Base-by-base conservation (phyloP, 1,284 basidiomycete genomes). In the Pseudozyma sp. region DNA sequence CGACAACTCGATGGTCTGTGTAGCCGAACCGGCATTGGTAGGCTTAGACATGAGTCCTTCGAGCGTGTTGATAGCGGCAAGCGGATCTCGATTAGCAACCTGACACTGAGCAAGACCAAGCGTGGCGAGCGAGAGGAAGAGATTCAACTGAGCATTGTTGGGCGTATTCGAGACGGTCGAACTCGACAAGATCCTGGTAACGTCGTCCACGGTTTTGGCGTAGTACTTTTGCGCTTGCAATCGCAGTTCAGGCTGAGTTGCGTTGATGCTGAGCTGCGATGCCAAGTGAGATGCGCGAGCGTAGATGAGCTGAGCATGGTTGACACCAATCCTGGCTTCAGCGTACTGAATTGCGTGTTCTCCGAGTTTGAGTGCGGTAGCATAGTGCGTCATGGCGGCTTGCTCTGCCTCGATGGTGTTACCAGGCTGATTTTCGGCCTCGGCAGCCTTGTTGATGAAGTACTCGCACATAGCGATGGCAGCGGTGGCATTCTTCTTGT, bases 341-440 rank as follows among this genome's bases (percentile, higher is more conserved):
- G 83, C 80, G 21, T 81, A 83, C 69, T 85, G 83, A 52, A 84
- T 70, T 9, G 83, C 82, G 38, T 84, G 82, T 48, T 85, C 83
- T 40, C 74, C 76, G 5, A 85, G 74, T 70, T 83, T 85, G 58
- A 83, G 71, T 7, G 83, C 81, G 40, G 74, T 73, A 14, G 57
- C 64, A 35, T 80, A 81, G 61, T 78, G 54, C 12, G 69, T 56
- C 56, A 67, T 72, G 36, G 67, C 70, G 40, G 72, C 60, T 21
- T 67, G 69, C 49, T 74, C 68, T 34, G 42, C 53, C 19, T 70
- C 57, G 11, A 42, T n/a, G 2, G 44, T 39, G 12, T 53, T n/a
- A n/a, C 63, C 69, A 5, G 52, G 49, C 38, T 58, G 48, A 10
- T 64, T 65, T n/a, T 56, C 52, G 18, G 65, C 60, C 36, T 77